Evolutionary conservation across 2,329 filamentous ascomycete genomes (phyloP).

Genomic region (Sporothrix dimorphospora): DNA sequence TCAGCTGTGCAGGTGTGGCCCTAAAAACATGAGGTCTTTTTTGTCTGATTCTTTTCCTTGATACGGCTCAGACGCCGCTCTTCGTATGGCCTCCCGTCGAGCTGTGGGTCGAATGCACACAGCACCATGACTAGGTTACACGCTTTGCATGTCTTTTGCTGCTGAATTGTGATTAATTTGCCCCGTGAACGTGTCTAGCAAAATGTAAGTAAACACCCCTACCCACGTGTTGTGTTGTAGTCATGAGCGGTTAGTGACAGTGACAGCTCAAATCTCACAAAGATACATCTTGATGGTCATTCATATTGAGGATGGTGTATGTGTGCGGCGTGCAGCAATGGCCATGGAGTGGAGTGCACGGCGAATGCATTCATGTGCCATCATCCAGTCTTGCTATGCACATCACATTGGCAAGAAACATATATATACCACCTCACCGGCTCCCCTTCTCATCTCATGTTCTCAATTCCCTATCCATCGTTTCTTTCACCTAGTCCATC

Average conservation of each 20-base stretch:
- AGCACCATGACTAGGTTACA: neutral
- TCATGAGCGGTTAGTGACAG: neutral
- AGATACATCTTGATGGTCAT: neutral
- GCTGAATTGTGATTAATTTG: neutral
- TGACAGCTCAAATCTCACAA: constrained; percentile 26
- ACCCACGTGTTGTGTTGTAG: neutral
- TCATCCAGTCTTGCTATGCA: neutral
- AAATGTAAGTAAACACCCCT: constrained; percentile 4
- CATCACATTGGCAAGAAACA: neutral
- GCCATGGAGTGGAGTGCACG: neutral
- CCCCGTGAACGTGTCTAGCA: neutral
- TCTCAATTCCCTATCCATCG: neutral
- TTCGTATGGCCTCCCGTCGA: neutral
- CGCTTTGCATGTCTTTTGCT: neutral
- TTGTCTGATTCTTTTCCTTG: neutral
- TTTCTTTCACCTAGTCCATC: neutral
- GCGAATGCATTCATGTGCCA: neutral
- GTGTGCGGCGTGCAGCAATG: neutral
- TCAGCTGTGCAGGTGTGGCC: neutral
- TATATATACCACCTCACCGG: neutral
- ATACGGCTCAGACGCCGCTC: neutral
- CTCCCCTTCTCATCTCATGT: neutral
- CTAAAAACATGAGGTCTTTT: neutral
- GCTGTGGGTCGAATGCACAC: neutral
- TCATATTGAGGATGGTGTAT: neutral